These are phyloP conservation scores for Tulasnella sp. DNA, from an alignment of 768 basidiomycete species.

Conservation along the genomic window DNA sequence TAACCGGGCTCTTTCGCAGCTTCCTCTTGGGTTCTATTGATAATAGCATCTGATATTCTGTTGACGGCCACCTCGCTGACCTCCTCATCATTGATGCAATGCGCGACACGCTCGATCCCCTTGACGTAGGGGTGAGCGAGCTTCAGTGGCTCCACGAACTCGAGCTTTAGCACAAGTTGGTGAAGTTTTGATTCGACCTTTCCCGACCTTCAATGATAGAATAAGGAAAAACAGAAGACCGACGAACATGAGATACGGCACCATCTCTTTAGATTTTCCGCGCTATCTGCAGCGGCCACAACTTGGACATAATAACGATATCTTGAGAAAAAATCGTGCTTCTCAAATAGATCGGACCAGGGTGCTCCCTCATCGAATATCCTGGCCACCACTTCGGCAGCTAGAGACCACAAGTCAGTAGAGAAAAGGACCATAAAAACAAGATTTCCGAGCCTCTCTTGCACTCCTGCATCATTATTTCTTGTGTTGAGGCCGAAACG, in stretches of 20 bases:
- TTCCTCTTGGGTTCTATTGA: constrained; percentile 71
- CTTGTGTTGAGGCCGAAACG: constrained; percentile 90
- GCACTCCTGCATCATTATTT: constrained; percentile 94
- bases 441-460: constrained; percentile 66
- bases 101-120: constrained; percentile 82
- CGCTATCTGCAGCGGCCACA: constrained; percentile 79
- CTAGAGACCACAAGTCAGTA: constrained; percentile 40
- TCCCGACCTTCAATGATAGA: constrained; percentile 58
- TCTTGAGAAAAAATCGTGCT: constrained; percentile 96
- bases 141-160: constrained; percentile 86
- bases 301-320: constrained; percentile 96
- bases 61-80: constrained; percentile 84
- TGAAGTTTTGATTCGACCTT: constrained; percentile 98
- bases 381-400: constrained; percentile 88
- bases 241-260: constrained; percentile 38
- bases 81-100: constrained; percentile 84
- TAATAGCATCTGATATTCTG: constrained; percentile 68
- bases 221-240: not conserved
- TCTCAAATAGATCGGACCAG: constrained; percentile 90
- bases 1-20: constrained; percentile 70
- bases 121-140: constrained; percentile 94
- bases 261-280: constrained; percentile 93
- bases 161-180: constrained; percentile 95
- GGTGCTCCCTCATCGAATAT: constrained; percentile 76
- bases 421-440: not conserved